These are phyloP conservation scores for Aspergillus pseudoterreus DNA, from an alignment of 2,329 filamentous ascomycete genomes.

Conservation along the genomic window DNA sequence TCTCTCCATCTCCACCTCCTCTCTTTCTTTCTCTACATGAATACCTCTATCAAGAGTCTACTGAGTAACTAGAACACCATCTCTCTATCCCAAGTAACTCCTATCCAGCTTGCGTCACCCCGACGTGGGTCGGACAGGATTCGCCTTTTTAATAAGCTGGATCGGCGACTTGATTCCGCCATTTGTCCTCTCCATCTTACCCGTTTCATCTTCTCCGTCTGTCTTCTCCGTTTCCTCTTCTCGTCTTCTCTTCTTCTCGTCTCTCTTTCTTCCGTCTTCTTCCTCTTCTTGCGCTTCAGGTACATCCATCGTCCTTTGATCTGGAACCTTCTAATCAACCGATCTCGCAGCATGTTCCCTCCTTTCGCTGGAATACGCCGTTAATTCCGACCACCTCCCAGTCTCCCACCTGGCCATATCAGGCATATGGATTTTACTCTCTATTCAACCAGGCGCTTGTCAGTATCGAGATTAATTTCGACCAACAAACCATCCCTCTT, in stretches of 20 bases:
- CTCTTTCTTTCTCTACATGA: too few species aligned
- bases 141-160: background rate
- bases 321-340: background rate
- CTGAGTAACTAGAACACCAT: too few species aligned
- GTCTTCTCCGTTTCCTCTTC: background rate
- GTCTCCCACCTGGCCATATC: background rate
- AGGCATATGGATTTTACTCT: background rate
- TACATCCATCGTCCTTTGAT: background rate
- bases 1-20: too few species aligned
- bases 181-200: background rate
- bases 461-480: background rate
- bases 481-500: background rate
- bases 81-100: too few species aligned
- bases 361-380: background rate
- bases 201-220: background rate
- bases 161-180: background rate
- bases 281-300: background rate
- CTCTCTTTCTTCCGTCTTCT: background rate
- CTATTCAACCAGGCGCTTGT: background rate
- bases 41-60: too few species aligned
- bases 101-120: too few species aligned
- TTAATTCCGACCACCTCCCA: background rate
- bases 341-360: background rate
- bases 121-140: background rate
- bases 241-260: background rate